A percentile compares a stretch with the other conserved stretches of the same genome.
These are phyloP conservation scores for Circinella minor DNA, from an alignment of 371 early-diverging fungal species.

Conservation along the genomic window DNA sequence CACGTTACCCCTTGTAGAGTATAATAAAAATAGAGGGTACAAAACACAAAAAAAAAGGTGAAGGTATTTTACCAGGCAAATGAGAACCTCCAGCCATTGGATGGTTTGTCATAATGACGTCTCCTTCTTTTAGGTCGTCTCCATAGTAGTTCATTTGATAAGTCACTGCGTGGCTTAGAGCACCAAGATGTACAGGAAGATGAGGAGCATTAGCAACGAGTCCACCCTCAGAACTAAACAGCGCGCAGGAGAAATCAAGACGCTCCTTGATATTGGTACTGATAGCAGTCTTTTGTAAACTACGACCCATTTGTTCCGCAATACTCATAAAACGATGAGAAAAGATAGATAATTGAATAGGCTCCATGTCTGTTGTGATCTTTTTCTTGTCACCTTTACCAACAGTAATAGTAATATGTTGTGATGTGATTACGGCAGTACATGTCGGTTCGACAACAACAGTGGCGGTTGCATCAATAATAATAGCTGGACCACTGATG, in stretches of 20 bases:
- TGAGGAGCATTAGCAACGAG: constrained; percentile 93
- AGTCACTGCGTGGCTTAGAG: constrained; percentile 91
- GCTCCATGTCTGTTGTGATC: constrained; percentile 71
- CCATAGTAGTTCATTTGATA: constrained; percentile 84
- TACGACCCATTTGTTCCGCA: constrained; percentile 97
- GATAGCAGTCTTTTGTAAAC: constrained; percentile 92
- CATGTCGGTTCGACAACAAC: constrained; percentile 87
- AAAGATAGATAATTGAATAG: constrained; percentile 90
- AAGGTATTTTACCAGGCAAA: constrained; percentile 64
- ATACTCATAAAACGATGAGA: constrained; percentile 97
- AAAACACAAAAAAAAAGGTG: not conserved
- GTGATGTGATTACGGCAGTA: constrained; percentile 73
- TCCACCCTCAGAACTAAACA: constrained; percentile 94
- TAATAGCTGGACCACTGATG: constrained; percentile 86
- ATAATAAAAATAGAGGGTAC: no score
- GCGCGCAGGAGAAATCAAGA: constrained; percentile 92
- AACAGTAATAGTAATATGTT: constrained; percentile 77
- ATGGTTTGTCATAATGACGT: constrained; percentile 95
- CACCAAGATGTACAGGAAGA: constrained; percentile 95
- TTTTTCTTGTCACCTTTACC: constrained; percentile 52
- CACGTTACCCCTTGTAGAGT: no score
- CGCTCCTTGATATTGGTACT: constrained; percentile 98
- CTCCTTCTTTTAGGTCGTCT: constrained; percentile 76
- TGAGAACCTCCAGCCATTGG: constrained; percentile 97
- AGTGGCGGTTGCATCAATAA: constrained; percentile 89